These are phyloP conservation scores for Penicillium coprophilum DNA, from an alignment of 495 filamentous ascomycete genomes.

Conservation along the genomic window DNA sequence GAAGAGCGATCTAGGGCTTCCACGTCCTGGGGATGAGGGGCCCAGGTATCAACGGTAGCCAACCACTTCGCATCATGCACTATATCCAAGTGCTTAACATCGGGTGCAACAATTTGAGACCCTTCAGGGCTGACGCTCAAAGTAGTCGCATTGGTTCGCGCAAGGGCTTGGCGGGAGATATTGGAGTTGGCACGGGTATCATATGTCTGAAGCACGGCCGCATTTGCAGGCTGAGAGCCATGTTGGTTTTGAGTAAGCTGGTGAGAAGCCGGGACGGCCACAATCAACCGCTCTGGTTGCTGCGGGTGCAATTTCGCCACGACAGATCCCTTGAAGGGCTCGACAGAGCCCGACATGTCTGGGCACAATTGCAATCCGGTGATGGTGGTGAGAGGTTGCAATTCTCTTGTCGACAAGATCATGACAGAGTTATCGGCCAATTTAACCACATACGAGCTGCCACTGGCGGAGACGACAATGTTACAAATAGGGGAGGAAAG, in stretches of 20 bases:
- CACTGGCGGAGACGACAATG: conserved; percentile 74
- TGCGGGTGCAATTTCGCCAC: conserved; percentile 52
- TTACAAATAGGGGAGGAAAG: conserved; percentile 79
- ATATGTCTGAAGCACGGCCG: conserved; percentile 75
- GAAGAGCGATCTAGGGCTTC: conserved; percentile 42
- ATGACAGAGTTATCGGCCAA: conserved; percentile 89
- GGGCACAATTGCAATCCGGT: conserved; percentile 70
- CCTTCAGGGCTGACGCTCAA: conserved; percentile 70
- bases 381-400: conserved; percentile 75
- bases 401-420: conserved; percentile 83
- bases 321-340: conserved; percentile 21
- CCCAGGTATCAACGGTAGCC: conserved; percentile 88
- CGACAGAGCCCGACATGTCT: conserved; percentile 16
- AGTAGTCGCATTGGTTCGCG: conserved; percentile 82
- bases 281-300: conserved; percentile 56
- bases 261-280: conserved; percentile 57
- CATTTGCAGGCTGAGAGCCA: conserved; percentile 29
- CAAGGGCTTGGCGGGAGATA: conserved; percentile 79
- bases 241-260: conserved; percentile 37
- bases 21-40: conserved; percentile 65
- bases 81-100: conserved; percentile 68
- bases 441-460: conserved; percentile 76
- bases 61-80: conserved; percentile 85
- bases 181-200: conserved; percentile 71
- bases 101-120: conserved; percentile 67